Conservation (phyloP, 2,329 filamentous ascomycete species). For the Ophiostoma ulmi region DNA sequence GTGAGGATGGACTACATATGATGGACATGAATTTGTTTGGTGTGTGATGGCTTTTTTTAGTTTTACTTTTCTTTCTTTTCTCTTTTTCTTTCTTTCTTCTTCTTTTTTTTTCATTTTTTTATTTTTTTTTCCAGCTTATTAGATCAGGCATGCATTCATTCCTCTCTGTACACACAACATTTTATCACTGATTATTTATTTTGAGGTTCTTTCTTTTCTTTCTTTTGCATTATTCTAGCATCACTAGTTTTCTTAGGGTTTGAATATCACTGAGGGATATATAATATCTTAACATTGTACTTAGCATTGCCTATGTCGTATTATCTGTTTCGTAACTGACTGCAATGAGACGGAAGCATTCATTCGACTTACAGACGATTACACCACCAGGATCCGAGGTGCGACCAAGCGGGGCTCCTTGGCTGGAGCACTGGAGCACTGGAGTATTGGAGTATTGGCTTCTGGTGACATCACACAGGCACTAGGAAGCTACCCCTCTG, state of each 20-base stretch:
- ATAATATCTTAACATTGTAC: no score
- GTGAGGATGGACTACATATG: not conserved
- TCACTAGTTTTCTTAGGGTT: no score
- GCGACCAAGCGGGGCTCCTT: not conserved
- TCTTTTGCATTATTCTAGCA: no score
- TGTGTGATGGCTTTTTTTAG: not conserved
- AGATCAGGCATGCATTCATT: not conserved
- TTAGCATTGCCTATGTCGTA: not conserved
- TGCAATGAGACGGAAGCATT: not conserved
- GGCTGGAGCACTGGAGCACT: not conserved
- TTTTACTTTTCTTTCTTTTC: not conserved
- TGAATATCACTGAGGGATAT: no score
- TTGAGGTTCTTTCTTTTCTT: not conserved
- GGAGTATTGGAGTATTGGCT: no score
- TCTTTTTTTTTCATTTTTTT: not conserved
- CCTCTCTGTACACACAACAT: no score
- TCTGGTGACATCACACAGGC: constrained; percentile 9
- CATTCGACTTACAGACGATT: not conserved
- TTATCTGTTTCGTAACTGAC: not conserved
- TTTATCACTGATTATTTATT: not conserved
- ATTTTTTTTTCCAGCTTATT: not conserved
- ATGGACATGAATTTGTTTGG: not conserved
- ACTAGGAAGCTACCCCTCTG: constrained; percentile 10
- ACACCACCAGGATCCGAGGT: not conserved
- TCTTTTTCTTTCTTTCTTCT: not conserved